Evolutionary conservation across 2,329 filamentous ascomycete genomes (phyloP).

Genomic region (Colletotrichum spaethianum): DNA sequence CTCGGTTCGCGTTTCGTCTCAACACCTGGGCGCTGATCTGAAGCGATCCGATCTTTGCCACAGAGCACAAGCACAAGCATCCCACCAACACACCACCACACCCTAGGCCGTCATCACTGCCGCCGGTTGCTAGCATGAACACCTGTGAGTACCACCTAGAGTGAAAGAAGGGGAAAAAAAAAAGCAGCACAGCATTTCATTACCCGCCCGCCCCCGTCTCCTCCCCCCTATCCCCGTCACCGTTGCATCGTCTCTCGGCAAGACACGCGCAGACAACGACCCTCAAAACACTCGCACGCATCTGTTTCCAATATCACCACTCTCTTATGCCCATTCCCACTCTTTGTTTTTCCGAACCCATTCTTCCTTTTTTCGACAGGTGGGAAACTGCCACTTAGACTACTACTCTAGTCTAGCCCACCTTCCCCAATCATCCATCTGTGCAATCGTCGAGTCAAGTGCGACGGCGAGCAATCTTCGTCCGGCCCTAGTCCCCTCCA

Average conservation of each 20-base stretch:
- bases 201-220: constrained; percentile 17
- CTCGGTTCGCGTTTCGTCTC: constrained; percentile 42
- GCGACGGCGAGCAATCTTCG: constrained; percentile 5
- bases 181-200: not conserved
- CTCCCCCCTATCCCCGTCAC: constrained; percentile 4
- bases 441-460: not conserved
- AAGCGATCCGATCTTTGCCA: constrained; percentile 39
- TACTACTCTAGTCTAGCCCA: constrained; percentile 1
- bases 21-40: constrained; percentile 30
- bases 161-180: not conserved
- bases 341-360: constrained; percentile 1
- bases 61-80: constrained; percentile 28
- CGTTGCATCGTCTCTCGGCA: constrained; percentile 8
- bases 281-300: constrained; percentile 12
- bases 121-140: constrained; percentile 32
- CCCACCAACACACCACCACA: constrained; percentile 3
- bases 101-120: constrained; percentile 2
- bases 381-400: not conserved
- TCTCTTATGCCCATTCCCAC: constrained; percentile 1
- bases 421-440: constrained; percentile 27
- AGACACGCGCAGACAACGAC: not conserved
- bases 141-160: constrained; percentile 40
- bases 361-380: not conserved
- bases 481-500: constrained; percentile 5
- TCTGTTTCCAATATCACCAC: constrained; percentile 4